Conservation (phyloP, 2,329 filamentous ascomycete genomes). For the Cytospora schulzeri region DNA sequence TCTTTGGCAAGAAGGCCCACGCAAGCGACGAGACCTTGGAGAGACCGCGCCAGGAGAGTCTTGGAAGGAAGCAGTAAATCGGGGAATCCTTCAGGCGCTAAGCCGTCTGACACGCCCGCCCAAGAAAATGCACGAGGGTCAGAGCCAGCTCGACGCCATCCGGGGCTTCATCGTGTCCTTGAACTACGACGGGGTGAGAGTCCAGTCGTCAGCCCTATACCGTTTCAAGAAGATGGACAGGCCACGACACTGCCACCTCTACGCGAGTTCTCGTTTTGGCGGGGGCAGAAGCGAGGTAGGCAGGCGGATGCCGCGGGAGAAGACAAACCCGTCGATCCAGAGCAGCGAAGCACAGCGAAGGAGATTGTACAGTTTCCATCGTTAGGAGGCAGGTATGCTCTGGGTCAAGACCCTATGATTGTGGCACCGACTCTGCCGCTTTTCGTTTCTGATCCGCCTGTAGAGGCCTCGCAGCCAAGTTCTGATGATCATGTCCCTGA, state of each 20-base stretch:
- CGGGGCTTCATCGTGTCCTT: too few species aligned
- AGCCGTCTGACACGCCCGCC: not conserved
- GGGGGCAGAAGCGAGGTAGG: not conserved
- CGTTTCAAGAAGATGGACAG: not conserved
- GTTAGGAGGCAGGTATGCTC: not conserved
- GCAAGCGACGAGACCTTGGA: not conserved
- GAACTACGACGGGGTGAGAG: too few species aligned
- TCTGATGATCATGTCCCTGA: slow-evolving; percentile 13
- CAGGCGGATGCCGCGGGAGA: not conserved
- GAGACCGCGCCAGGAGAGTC: not conserved
- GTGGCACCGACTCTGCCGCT: not conserved
- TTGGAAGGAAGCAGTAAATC: not conserved
- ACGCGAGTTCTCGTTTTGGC: not conserved
- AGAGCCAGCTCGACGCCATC: too few species aligned
- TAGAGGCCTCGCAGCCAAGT: not conserved
- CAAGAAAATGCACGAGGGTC: not conserved
- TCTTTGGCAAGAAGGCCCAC: not conserved
- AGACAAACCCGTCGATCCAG: not conserved
- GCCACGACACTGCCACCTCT: not conserved
- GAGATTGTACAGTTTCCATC: not conserved
- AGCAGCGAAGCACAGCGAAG: too few species aligned
- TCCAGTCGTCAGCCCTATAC: too few species aligned
- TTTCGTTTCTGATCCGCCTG: not conserved
- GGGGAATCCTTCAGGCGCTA: not conserved
- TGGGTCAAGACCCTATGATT: not conserved